Base-by-base conservation (phyloP, 225 moss, liverwort and hornwort genomes). In the Straminergon stramineum region DNA sequence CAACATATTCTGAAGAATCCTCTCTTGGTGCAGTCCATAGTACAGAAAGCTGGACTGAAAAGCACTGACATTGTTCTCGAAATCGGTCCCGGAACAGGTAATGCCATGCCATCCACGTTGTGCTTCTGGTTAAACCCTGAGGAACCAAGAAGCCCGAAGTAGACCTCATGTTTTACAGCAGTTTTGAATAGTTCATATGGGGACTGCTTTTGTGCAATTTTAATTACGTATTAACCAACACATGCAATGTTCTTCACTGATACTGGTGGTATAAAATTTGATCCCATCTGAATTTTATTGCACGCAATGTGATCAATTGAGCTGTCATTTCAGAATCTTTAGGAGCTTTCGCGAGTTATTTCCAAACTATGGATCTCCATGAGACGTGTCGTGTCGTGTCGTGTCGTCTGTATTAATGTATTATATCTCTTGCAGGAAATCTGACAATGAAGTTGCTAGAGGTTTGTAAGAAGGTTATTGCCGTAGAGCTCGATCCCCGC, bases 1-100 rank as follows among this genome's bases (percentile, higher is more conserved):
- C 97, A 97, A 91, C 97, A 97, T 90, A 97, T 97, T 91, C 74
- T 97, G 85, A 97, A 97, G 92, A 97, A 97, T 79, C 97, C 97
- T 7, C 89, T 97, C 69, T 92, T 97, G 66, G 97, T 97, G 77
- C 96, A 97, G 94, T 95, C 95, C 31, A 97, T 97, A n/a, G 96
- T 96, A 19, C 95, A 97, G 91, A 96, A 97, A 91, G 97, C 97
- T 51, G 96, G 92, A 63, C 93, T 97, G 62, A 97, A 96, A 93
- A 97, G 96, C 79, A 96, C 96, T 37, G 96, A 97, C 78, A 93
- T 94, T 82, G 96, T 97, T 63, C 93, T 97, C 35, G 96, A 97
- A 93, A 97, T 97, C 83, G 97, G 97, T 60, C 95, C 97, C 15
- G 97, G 97, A 92, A 97, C 97, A 89, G 96, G 96, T 96, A 88